Evolutionary conservation across 78 protist genomes (phyloP).

Genomic region (Salpingoeca rosetta): DNA sequence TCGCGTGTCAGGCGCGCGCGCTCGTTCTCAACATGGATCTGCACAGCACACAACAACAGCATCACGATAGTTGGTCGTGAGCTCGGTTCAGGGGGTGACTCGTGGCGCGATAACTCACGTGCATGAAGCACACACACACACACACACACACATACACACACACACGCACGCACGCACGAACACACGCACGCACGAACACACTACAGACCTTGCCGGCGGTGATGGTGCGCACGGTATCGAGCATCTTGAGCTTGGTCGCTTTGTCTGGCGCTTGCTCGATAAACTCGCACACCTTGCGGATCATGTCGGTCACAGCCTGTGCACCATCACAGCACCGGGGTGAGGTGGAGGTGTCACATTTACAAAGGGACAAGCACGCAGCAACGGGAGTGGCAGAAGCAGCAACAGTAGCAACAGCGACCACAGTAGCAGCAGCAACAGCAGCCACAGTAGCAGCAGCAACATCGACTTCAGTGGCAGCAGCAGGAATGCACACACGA

Average conservation of each 20-base stretch:
- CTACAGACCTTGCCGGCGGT: constrained; percentile 24
- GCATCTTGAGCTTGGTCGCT: constrained; percentile 18
- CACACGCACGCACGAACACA: too few relatives aligned
- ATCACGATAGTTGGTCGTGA: too few relatives aligned
- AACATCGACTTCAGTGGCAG: not conserved
- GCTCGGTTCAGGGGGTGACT: too few relatives aligned
- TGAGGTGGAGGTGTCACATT: too few relatives aligned
- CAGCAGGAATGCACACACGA: not conserved
- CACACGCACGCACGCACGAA: too few relatives aligned
- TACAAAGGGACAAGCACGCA: too few relatives aligned
- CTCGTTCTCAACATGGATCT: constrained; percentile 50
- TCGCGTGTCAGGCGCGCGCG: constrained; percentile 37
- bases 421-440: too few relatives aligned
- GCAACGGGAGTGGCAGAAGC: too few relatives aligned
- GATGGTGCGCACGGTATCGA: constrained; percentile 27
- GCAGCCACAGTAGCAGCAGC: not conserved
- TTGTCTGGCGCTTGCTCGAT: constrained; percentile 1
- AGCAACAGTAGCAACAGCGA: too few relatives aligned
- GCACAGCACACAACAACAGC: not conserved
- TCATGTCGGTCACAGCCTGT: constrained; percentile 14
- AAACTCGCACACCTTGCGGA: constrained; percentile 10
- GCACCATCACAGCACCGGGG: not conserved
- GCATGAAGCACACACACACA: too few relatives aligned
- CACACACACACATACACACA: too few relatives aligned
- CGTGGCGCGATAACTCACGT: too few relatives aligned